Evolutionary conservation across 176 grass and related monocot species (phyloP).

Genomic region (maize (Zea mays)): DNA sequence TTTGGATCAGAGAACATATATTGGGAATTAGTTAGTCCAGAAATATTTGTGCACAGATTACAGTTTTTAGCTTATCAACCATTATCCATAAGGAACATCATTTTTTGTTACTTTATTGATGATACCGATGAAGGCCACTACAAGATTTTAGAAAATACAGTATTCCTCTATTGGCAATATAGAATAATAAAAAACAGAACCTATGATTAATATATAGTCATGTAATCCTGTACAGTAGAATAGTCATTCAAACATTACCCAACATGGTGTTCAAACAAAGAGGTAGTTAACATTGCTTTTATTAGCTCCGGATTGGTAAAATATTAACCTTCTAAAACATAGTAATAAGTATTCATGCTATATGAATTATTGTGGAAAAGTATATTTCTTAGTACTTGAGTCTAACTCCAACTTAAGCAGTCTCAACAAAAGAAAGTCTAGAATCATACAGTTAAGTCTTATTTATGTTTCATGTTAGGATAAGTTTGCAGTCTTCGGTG

Average conservation of each 20-base stretch:
- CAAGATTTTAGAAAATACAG: not conserved
- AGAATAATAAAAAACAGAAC: not conserved
- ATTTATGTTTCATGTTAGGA: not conserved
- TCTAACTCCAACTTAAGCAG: conserved; percentile 1
- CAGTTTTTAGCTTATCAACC: not conserved
- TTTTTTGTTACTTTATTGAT: not conserved
- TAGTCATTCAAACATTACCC: not conserved
- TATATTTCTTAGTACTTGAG: not conserved
- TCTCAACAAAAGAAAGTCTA: not conserved
- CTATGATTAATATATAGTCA: not conserved
- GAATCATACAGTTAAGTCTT: not conserved
- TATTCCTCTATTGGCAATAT: conserved; percentile 4
- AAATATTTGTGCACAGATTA: conserved; percentile 3
- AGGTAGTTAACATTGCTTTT: not conserved
- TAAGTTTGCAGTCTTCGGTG: not conserved
- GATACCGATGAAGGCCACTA: conserved; percentile 1
- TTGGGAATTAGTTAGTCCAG: not conserved
- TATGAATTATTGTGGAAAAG: not conserved
- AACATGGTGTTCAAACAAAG: not conserved
- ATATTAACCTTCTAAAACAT: not conserved
- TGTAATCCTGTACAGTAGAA: not conserved
- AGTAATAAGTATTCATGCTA: conserved; percentile 27
- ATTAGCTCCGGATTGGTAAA: conserved; percentile 6
- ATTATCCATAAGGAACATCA: not conserved
- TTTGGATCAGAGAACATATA: not conserved